Evolutionary conservation across 768 basidiomycete species (phyloP), one percentile per base, ranked within the genome.

Genomic region (Psilocybe sp.): DNA sequence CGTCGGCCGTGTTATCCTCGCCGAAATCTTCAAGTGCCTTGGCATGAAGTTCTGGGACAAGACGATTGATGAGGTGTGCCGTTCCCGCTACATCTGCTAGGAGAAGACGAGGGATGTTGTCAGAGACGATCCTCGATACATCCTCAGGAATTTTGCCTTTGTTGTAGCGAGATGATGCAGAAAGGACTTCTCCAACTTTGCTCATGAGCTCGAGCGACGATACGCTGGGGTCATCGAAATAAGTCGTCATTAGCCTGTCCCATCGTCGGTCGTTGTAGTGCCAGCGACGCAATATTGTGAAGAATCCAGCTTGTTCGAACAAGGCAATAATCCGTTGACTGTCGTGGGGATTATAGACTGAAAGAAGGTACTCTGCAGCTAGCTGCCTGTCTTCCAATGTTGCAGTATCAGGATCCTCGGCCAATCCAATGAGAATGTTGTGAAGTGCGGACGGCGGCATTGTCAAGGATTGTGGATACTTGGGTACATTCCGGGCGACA

Each of bases 301-400:
- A 95, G 71, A 99, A 99, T 0, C 91, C 86, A 0, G 96, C 94
- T 9, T 71, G 61, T 59, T 88, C 81, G 62, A 98, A 96, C 2
- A 92, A 70, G 9, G 62, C 62, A 36, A 87, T 67, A 46, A 96
- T 76, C 16, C 73, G 72, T 18, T 89, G 84, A 57, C 74, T 75
- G 49, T 94, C 84, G 55, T 86, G 85, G 0, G 96, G 97, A 35
- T 82, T 91, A 64, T 97, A 98, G 0, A 80, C 81, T 1, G 97
- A 99, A 14, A 98, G 76, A 31, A 99, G 81, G 64, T 87, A 97
- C 69, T 99, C 97, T 7, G 87, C 84, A 0, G 97, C 97, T 5
- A 99, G 78, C 61, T 99, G 93, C 12, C 97, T 84, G 67, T 98
- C 97, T 62, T 98, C 96, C 19, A 86, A 79, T 0, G 92, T 97